phyloP scores from a whole-genome alignment of 2,329 filamentous ascomycete genomes.

The Colletotrichum gloeosporioides region DNA sequence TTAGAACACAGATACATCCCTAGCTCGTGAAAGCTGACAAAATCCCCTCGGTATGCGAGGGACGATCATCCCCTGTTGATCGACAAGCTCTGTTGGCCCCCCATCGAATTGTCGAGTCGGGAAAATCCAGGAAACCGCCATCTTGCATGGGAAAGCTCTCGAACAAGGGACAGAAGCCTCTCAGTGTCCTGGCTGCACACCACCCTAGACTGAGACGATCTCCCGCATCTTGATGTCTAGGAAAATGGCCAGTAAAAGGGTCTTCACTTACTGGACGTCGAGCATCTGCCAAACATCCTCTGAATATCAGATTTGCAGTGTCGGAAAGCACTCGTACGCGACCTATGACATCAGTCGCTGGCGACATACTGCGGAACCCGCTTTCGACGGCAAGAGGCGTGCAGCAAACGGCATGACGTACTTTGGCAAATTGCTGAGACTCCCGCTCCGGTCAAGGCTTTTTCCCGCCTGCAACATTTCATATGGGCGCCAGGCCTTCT shows the following conservation, averaged over 20 bases:
- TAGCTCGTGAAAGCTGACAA: conserved; percentile 8
- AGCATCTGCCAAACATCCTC: not conserved
- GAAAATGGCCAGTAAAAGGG: not conserved
- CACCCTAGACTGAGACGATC: conserved; percentile 4
- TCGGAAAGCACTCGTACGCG: not conserved
- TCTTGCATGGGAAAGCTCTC: conserved; percentile 13
- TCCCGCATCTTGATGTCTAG: not conserved
- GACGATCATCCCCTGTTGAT: conserved; percentile 20
- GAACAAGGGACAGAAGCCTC: not conserved
- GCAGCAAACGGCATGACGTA: conserved; percentile 6
- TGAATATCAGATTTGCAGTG: not conserved
- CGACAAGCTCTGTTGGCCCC: not conserved
- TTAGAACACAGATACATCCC: not conserved
- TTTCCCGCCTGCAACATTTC: not conserved
- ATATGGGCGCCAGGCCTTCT: not conserved
- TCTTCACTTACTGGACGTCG: not conserved
- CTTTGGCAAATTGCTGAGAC: not conserved
- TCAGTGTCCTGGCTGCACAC: not conserved
- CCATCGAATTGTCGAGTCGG: conserved; percentile 1
- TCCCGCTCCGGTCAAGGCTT: not conserved
- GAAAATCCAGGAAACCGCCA: not conserved
- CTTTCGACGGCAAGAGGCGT: not conserved
- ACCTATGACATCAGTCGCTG: not conserved
- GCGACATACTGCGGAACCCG: not conserved
- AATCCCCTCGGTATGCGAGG: conserved; percentile 3